These are phyloP conservation scores for Hanseniaspora nectarophila DNA, from an alignment of 805 yeast species.

Conservation along the genomic window DNA sequence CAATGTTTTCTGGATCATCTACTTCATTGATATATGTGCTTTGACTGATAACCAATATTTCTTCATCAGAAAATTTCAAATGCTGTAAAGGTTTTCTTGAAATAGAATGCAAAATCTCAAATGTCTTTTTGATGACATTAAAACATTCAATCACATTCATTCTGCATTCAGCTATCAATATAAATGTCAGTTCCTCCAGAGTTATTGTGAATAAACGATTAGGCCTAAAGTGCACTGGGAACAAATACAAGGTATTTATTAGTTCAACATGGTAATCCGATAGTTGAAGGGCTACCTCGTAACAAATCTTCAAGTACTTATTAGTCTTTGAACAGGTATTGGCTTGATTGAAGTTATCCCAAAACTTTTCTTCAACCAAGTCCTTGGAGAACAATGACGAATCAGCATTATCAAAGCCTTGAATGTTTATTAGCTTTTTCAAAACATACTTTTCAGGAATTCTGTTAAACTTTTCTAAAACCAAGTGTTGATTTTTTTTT, in stretches of 20 bases:
- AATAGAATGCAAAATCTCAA: background rate
- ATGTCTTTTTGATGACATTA: background rate
- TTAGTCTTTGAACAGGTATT: constrained; percentile 10
- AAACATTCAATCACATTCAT: constrained; percentile 10
- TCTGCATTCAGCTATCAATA: background rate
- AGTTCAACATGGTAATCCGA: background rate
- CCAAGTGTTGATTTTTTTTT: background rate
- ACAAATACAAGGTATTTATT: background rate
- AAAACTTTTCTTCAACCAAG: constrained; percentile 6
- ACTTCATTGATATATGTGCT: background rate
- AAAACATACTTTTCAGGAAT: constrained; percentile 9
- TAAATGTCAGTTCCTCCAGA: background rate
- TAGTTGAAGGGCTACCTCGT: background rate
- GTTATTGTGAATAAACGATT: background rate
- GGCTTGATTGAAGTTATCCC: constrained; percentile 12
- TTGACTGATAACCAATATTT: constrained; percentile 1
- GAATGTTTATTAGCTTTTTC: background rate
- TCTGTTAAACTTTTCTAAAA: constrained; percentile 3
- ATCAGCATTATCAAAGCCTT: background rate
- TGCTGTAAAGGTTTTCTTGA: background rate
- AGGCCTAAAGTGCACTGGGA: constrained; percentile 12
- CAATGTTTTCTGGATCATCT: background rate
- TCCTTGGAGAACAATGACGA: constrained; percentile 4
- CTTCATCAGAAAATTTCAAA: constrained; percentile 1
- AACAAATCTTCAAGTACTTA: constrained; percentile 1